Evolutionary conservation across 2,329 filamentous ascomycete species (phyloP).

Genomic region (Hymenoscyphus scutula): DNA sequence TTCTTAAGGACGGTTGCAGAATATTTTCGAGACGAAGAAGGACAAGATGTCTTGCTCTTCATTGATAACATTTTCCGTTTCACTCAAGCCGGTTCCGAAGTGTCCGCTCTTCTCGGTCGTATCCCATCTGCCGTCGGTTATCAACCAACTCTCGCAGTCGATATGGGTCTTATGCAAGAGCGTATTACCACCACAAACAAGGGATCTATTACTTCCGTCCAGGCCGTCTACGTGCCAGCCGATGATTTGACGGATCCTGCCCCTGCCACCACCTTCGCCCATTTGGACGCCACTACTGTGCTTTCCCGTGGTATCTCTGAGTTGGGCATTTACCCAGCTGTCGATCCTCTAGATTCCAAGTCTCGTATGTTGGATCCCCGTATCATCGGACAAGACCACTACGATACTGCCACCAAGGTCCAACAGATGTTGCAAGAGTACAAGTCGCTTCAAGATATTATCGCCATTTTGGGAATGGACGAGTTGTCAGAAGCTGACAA

Average conservation of each 20-base stretch:
- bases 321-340: slow-evolving; percentile 99
- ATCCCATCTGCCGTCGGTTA: slow-evolving; percentile 99
- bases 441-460: slow-evolving; percentile 99
- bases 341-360: slow-evolving; percentile 99
- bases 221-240: slow-evolving; percentile 99
- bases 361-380: slow-evolving; percentile 99
- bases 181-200: slow-evolving; percentile 99
- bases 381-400: slow-evolving; percentile 98
- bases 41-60: slow-evolving; percentile 97
- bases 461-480: slow-evolving; percentile 98
- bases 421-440: slow-evolving; percentile 99
- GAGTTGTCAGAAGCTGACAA: slow-evolving; percentile 99
- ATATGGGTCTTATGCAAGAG: slow-evolving; percentile 99
- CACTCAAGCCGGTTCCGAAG: slow-evolving; percentile 99
- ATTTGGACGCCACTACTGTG: slow-evolving; percentile 99
- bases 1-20: slow-evolving; percentile 80
- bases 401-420: slow-evolving; percentile 88
- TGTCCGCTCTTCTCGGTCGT: slow-evolving; percentile 98
- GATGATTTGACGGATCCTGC: slow-evolving; percentile 99
- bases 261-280: slow-evolving; percentile 98
- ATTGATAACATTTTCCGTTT: slow-evolving; percentile 99
- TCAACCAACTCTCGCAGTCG: slow-evolving; percentile 96
- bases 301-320: slow-evolving; percentile 99
- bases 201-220: slow-evolving; percentile 99
- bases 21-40: slow-evolving; percentile 73